Percentiles rank a stretch among this genome's conserved stretches.
phyloP scores from a whole-genome alignment of 192 early-diverging fungal species.

The Entomortierella parvispora region DNA sequence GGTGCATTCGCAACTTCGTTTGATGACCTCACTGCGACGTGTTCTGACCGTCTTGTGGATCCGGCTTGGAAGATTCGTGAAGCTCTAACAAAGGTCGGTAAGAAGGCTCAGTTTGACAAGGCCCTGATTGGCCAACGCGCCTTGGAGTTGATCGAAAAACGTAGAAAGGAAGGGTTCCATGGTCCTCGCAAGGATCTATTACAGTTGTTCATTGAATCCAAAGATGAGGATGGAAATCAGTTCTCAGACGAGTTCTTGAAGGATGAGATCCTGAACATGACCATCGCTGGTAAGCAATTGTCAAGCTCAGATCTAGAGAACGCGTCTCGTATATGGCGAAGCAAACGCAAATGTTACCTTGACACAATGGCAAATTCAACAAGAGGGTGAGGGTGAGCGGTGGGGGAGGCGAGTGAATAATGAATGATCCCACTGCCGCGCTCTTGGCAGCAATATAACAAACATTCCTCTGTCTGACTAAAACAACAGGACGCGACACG shows the following conservation, averaged over 20 bases:
- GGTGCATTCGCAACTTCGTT: conserved; percentile 61
- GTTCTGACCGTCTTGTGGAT: conserved; percentile 33
- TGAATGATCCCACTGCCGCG: no score
- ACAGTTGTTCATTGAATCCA: conserved; percentile 55
- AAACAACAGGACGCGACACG: conserved; percentile 60
- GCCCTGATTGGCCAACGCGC: conserved; percentile 29
- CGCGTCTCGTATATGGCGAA: no score
- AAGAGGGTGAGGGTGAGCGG: no score
- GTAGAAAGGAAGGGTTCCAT: conserved; percentile 13
- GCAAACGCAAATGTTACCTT: no score
- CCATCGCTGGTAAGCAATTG: conserved; percentile 9
- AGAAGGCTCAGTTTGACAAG: conserved; percentile 15
- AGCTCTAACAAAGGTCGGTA: conserved; percentile 9
- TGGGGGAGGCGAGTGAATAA: no score
- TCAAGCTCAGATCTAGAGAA: no score
- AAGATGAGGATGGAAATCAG: conserved; percentile 47
- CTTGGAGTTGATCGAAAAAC: conserved; percentile 28
- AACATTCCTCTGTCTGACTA: background rate
- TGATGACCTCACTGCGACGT: conserved; percentile 53
- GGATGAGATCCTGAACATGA: conserved; percentile 59
- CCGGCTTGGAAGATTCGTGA: conserved; percentile 47
- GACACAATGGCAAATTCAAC: no score
- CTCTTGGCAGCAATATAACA: no score
- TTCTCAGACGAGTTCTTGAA: conserved; percentile 54
- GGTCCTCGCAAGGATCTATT: conserved; percentile 43